Percentiles rank a stretch among this genome's conserved stretches.
These are phyloP conservation scores for Globisporangium perplexum DNA, from an alignment of 352 stramenopile genomes.

Conservation along the genomic window DNA sequence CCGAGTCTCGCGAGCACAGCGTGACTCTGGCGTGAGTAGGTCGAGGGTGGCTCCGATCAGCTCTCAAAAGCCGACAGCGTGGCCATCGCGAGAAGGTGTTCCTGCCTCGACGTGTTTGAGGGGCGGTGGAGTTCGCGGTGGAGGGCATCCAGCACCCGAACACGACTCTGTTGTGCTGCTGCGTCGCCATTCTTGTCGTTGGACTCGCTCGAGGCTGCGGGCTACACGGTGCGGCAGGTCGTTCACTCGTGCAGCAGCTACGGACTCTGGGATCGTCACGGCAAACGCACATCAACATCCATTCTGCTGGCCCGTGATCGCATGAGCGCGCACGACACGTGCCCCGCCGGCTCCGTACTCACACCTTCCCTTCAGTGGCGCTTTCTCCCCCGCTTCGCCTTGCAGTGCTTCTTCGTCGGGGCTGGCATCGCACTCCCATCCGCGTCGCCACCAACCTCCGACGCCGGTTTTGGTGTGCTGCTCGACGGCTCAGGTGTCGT, in stretches of 20 bases:
- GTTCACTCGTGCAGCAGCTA: not conserved
- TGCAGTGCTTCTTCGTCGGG: not conserved
- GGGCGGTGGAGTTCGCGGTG: no score
- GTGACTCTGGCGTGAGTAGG: no score
- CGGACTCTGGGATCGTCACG: not conserved
- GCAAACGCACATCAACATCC: not conserved
- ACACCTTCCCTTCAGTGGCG: not conserved
- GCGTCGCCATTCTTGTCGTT: no score
- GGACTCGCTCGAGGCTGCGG: not conserved
- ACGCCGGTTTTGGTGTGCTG: not conserved
- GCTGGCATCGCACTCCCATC: not conserved
- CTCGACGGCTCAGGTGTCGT: not conserved
- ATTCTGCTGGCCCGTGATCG: not conserved
- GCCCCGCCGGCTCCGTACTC: not conserved
- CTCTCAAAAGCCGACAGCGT: no score
- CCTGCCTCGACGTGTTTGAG: no score
- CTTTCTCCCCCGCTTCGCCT: not conserved
- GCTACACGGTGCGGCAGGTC: not conserved
- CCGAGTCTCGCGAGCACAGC: no score
- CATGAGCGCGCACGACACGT: not conserved
- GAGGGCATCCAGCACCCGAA: no score
- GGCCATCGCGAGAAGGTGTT: no score
- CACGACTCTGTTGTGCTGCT: no score
- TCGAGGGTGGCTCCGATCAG: no score
- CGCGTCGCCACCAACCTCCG: not conserved